Base-by-base conservation (phyloP, 1,284 basidiomycete genomes). In the Ganoderma multipileum region DNA sequence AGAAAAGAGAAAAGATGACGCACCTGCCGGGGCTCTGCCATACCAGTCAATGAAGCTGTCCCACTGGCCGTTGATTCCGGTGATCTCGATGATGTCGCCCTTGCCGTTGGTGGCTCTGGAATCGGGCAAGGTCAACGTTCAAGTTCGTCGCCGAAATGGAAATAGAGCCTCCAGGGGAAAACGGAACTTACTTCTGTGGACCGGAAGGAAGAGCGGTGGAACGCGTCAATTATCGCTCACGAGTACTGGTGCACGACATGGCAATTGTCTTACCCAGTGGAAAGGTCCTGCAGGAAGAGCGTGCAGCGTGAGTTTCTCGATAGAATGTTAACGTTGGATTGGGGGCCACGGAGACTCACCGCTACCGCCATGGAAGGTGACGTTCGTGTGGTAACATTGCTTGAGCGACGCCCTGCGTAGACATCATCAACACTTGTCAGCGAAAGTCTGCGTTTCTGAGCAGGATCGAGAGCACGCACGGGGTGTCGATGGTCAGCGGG, bases 401-500 rank as follows among this genome's bases (percentile, higher is more conserved):
- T 50, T 50, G 47, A 50, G 47, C 47, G 47, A 50, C 23, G 47
- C 47, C 47, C 47, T 50, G 47, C 18, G 33, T 33, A 42, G 18
- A 42, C 16, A 42, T n/a, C 16, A 20, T 42, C 41, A 42, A 18
- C 16, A 42, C 16, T 11, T 42, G 16, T 42, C 16, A 42, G 41
- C 18, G 6, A 42, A 20, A 42, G 18, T 42, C 38, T 5, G 38
- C 8, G 12, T 18, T 5, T 42, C 41, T 16, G 1, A 18, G 44
- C 20, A 23, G 20, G 44, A 47, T 23, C 3, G 20, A n/a, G 47
- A 50, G 12, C 23, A 50, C 47, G 23, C 47, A 50, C 47, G 47
- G 47, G 47, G 47, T 50, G 23, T 50, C 47, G 47, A 50, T 50
- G 47, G 47, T 50, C 47, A 50, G 12, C 47, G 47, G 47, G 47